A percentile compares a stretch with the other conserved stretches of the same genome.
Evolutionary conservation across 139 green algal genomes (phyloP).

Genomic region (Chlamydomonas incerta): DNA sequence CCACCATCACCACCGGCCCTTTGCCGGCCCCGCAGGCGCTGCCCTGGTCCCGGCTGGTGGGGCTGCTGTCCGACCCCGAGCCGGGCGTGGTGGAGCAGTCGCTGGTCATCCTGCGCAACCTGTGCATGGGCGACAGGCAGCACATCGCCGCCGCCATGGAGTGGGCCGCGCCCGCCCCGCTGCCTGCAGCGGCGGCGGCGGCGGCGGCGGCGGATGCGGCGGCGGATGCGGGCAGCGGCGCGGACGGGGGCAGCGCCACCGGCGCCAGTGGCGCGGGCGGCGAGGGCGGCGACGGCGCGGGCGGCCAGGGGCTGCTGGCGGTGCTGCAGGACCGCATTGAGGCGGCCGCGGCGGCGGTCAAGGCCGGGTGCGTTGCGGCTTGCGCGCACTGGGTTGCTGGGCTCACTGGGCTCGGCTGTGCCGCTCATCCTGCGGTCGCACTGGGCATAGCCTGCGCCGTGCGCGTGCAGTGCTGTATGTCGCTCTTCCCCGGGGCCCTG

Average conservation of each 20-base stretch:
- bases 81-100: slow-evolving; percentile 63
- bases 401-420: no score
- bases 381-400: no score
- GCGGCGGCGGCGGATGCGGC: not conserved
- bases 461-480: no score
- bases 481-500: no score
- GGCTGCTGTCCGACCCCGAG: slow-evolving; percentile 72
- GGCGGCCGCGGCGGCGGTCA: not conserved
- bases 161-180: slow-evolving; percentile 23
- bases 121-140: slow-evolving; percentile 47
- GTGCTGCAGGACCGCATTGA: slow-evolving; percentile 5
- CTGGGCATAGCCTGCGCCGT: no score
- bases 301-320: not conserved
- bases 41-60: slow-evolving; percentile 59
- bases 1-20: no score
- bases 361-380: not conserved
- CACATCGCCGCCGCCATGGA: slow-evolving; percentile 31
- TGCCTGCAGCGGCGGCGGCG: not conserved
- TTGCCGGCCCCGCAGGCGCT: slow-evolving; percentile 53
- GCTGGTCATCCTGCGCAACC: slow-evolving; percentile 61
- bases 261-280: not conserved
- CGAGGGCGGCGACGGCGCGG: not conserved
- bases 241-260: not conserved
- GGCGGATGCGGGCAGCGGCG: not conserved
- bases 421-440: no score